Evolutionary conservation across 129 eudicot genomes (phyloP), one percentile per base, ranked within the genome.

Genomic region (Artemisia annua): DNA sequence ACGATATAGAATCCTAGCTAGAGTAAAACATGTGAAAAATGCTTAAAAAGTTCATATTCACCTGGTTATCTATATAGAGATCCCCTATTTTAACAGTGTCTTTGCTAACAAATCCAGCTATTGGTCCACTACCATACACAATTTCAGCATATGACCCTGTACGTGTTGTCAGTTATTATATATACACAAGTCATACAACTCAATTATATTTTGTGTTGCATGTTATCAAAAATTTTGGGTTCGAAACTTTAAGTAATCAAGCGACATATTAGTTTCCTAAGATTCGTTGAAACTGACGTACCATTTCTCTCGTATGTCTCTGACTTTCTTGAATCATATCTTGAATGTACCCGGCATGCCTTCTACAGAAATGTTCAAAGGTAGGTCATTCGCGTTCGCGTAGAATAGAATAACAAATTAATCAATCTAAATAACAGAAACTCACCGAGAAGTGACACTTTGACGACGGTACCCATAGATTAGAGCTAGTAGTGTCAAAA

Each of bases 41-140:
- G 18, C 18, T 3, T 28, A 60, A 20, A 54, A 20, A 11, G 43
- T 43, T 16, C 17, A 35, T 18, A 52, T 22, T 63, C 24, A 88
- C 98, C 96, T 93, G 98, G 16, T 82, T 53, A 59, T 82, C 77
- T 11, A 93, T 88, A 32, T 85, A 74, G 19, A 87, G 74, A 62
- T 81, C 74, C 65, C 96, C 98, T 56, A 93, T 63, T 74, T 69
- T 58, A 48, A 93, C 88, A 64, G 58, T 66, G 69, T 93, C 98
- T 63, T 87, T 70, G 30, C 98, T 93, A 70, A 93, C 82, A 75
- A 72, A 93, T 48, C 98, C 96, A 52, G 88, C 78, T 70, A 93
- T 83, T 28, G 90, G 63, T 75, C 98, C 96, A 76, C 87, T 82
- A 17, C 92, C 96, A 74, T 87, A 93, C 9, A 70, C 83, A 55